Percentiles rank a stretch among this genome's conserved stretches.
These are phyloP conservation scores for Tricholoma saponaceum DNA, from an alignment of 768 basidiomycete genomes.

Conservation along the genomic window DNA sequence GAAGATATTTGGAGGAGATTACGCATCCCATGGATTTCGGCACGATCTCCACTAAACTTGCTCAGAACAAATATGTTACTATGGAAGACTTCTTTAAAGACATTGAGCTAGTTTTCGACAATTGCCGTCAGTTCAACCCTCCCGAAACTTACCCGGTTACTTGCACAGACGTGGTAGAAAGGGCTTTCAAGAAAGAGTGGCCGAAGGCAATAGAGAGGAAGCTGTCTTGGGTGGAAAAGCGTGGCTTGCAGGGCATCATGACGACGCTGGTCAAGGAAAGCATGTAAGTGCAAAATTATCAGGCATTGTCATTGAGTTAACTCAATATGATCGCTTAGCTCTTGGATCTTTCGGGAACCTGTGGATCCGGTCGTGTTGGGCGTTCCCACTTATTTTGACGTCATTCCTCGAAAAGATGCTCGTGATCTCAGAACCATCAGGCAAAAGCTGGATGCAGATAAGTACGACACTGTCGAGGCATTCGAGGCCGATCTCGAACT, in stretches of 20 bases:
- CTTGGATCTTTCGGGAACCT: slow-evolving; percentile 75
- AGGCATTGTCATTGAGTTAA: slow-evolving; percentile 3
- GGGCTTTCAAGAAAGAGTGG: slow-evolving; percentile 84
- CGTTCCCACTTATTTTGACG: slow-evolving; percentile 85
- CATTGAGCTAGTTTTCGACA: slow-evolving; percentile 77
- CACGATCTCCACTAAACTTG: slow-evolving; percentile 71
- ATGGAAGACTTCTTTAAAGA: slow-evolving; percentile 85
- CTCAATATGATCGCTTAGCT: slow-evolving; percentile 34
- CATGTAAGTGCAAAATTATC: slow-evolving; percentile 36
- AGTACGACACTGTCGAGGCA: slow-evolving; percentile 72
- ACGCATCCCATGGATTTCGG: slow-evolving; percentile 90
- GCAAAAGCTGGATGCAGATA: slow-evolving; percentile 75
- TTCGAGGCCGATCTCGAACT: slow-evolving; percentile 84
- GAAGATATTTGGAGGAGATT: slow-evolving; percentile 90
- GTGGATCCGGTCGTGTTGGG: slow-evolving; percentile 84
- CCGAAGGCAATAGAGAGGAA: slow-evolving; percentile 66
- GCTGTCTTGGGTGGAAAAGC: slow-evolving; percentile 76
- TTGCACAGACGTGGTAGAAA: slow-evolving; percentile 74
- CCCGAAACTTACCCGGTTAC: slow-evolving; percentile 68
- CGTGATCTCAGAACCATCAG: slow-evolving; percentile 84
- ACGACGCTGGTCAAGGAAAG: slow-evolving; percentile 66
- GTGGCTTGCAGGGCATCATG: slow-evolving; percentile 67
- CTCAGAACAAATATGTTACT: slow-evolving; percentile 60
- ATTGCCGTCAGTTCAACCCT: slow-evolving; percentile 93
- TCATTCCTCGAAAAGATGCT: slow-evolving; percentile 82